These are phyloP conservation scores for Maudiozyma saulgeensis DNA, from an alignment of 805 yeast genomes.

Conservation along the genomic window DNA sequence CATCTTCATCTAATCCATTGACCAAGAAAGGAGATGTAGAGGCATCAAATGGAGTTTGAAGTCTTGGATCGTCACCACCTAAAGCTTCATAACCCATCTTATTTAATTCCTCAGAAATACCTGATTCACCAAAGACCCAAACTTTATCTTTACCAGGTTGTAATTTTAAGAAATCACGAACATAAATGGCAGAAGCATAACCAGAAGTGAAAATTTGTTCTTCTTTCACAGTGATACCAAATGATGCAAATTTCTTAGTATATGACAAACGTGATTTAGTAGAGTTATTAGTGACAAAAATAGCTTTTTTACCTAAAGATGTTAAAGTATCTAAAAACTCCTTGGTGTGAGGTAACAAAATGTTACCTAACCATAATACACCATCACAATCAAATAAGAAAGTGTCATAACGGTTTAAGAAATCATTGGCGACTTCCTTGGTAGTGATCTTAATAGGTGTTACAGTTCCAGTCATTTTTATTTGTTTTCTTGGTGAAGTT, in stretches of 20 bases:
- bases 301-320: constrained; percentile 48
- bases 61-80: constrained; percentile 73
- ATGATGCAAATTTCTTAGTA: constrained; percentile 60
- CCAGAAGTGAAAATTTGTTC: constrained; percentile 86
- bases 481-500: not conserved
- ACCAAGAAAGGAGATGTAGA: constrained; percentile 40
- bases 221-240: constrained; percentile 33
- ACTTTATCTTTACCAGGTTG: constrained; percentile 65
- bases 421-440: constrained; percentile 38
- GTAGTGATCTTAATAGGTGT: constrained; percentile 39
- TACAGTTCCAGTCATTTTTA: constrained; percentile 5
- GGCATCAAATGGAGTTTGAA: constrained; percentile 47
- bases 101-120: constrained; percentile 70
- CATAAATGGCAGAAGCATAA: constrained; percentile 82
- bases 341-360: constrained; percentile 62
- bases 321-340: constrained; percentile 64
- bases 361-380: constrained; percentile 87
- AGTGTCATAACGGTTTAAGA: constrained; percentile 65
- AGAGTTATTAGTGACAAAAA: constrained; percentile 93
- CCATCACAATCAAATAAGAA: constrained; percentile 97
- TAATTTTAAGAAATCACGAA: constrained; percentile 63
- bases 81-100: constrained; percentile 64
- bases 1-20: constrained; percentile 52
- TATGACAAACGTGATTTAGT: constrained; percentile 80
- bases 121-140: constrained; percentile 83